phyloP scores from a whole-genome alignment of 2,329 filamentous ascomycete genomes.

The Calonectria hongkongensis region DNA sequence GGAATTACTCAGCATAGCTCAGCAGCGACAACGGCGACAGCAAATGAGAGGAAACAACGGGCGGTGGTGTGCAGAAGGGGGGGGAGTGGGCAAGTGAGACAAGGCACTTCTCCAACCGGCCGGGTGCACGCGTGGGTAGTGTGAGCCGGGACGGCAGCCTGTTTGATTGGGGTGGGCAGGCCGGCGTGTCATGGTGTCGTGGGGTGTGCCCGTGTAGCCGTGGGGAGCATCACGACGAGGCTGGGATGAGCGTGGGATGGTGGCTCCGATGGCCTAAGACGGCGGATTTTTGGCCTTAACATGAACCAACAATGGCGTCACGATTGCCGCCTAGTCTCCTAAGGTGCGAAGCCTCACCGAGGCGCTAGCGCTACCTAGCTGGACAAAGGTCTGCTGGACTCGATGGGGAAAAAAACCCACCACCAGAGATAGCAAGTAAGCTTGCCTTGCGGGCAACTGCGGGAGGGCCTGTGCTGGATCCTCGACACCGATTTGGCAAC shows the following conservation, averaged over 20 bases:
- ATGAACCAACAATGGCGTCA: slow-evolving; percentile 53
- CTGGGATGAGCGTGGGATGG: slow-evolving; percentile 49
- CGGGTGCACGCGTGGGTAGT: slow-evolving; percentile 45
- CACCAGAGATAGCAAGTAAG: slow-evolving; percentile 31
- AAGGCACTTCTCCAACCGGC: slow-evolving; percentile 34
- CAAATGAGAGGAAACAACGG: slow-evolving; percentile 44
- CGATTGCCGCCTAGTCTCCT: slow-evolving; percentile 39
- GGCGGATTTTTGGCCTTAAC: slow-evolving; percentile 37
- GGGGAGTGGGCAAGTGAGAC: slow-evolving; percentile 23
- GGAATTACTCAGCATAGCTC: slow-evolving; percentile 60
- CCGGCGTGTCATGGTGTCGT: slow-evolving; percentile 45
- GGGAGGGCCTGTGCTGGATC: slow-evolving; percentile 38
- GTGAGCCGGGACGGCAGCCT: slow-evolving; percentile 46
- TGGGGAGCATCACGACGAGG: slow-evolving; percentile 46
- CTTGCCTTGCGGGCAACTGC: slow-evolving; percentile 17
- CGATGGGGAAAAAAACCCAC: slow-evolving; percentile 24
- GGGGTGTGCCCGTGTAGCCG: slow-evolving; percentile 47
- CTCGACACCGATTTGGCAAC: slow-evolving; percentile 45
- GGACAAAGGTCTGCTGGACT: slow-evolving; percentile 30
- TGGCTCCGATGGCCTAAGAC: slow-evolving; percentile 33
- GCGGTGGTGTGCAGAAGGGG: slow-evolving; percentile 36
- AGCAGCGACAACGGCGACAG: slow-evolving; percentile 44
- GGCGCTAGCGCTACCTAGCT: slow-evolving; percentile 35
- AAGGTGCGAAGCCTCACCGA: slow-evolving; percentile 34
- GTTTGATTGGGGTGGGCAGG: slow-evolving; percentile 42